Evolutionary conservation across 768 basidiomycete species (phyloP).

Genomic region (Suillus weaverae): DNA sequence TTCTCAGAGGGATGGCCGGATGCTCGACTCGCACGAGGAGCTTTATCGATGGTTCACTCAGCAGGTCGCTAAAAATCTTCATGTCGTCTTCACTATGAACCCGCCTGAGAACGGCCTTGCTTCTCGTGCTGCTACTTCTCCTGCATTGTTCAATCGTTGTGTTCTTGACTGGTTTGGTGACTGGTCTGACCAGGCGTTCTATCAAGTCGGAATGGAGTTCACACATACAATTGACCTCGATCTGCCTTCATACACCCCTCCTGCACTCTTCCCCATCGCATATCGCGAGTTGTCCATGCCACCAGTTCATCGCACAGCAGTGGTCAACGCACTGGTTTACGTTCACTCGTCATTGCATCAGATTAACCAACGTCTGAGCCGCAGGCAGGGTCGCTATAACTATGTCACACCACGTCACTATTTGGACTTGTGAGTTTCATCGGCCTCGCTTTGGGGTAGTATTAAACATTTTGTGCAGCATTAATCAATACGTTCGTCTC

Average conservation of each 20-base stretch:
- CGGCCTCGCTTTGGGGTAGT: conserved; percentile 6
- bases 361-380: conserved; percentile 86
- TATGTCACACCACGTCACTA: conserved; percentile 98
- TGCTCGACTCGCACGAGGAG: conserved; percentile 98
- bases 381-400: conserved; percentile 93
- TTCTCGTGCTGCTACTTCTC: conserved; percentile 94
- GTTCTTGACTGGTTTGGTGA: conserved; percentile 99
- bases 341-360: conserved; percentile 89
- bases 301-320: conserved; percentile 86
- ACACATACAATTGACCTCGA: conserved; percentile 94
- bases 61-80: conserved; percentile 96
- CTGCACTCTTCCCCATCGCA: conserved; percentile 82
- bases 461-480: conserved; percentile 47
- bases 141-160: conserved; percentile 98
- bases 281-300: conserved; percentile 83
- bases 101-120: conserved; percentile 95
- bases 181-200: conserved; percentile 98
- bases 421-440: conserved; percentile 86
- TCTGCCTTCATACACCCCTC: conserved; percentile 75
- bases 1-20: conserved; percentile 96
- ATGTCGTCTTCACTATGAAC: conserved; percentile 99
- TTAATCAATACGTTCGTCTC: conserved; percentile 94
- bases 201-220: conserved; percentile 97
- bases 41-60: conserved; percentile 98
- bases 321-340: conserved; percentile 91